These are phyloP conservation scores for Fraxinus angustifolia DNA, from an alignment of 305 asterid species.

Conservation along the genomic window DNA sequence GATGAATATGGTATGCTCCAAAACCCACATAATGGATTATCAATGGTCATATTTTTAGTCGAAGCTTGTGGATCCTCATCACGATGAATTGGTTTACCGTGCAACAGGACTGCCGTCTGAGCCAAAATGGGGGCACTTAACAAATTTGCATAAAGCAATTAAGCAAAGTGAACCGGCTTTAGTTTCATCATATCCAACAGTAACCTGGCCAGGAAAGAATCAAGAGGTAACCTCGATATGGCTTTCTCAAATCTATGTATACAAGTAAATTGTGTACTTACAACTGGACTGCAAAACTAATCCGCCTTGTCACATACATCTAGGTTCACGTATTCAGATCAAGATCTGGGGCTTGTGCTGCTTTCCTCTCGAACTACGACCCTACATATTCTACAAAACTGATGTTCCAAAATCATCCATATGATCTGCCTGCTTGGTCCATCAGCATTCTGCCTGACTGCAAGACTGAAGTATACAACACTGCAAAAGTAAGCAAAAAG, in stretches of 20 bases:
- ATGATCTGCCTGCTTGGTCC: conserved; percentile 91
- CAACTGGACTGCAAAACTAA: background rate
- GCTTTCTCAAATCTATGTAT: background rate
- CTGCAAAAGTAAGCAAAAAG: conserved; percentile 66
- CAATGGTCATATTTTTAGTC: background rate
- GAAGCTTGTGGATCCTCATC: background rate
- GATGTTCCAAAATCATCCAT: conserved; percentile 50
- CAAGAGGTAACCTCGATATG: conserved; percentile 55
- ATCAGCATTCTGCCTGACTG: conserved; percentile 90
- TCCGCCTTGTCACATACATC: background rate
- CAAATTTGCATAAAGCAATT: conserved; percentile 68
- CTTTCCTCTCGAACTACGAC: conserved; percentile 78
- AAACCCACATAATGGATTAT: background rate
- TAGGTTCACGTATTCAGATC: conserved; percentile 76
- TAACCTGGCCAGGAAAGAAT: conserved; percentile 59
- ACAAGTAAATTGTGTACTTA: background rate
- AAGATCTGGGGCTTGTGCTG: conserved; percentile 67
- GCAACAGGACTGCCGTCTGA: conserved; percentile 53
- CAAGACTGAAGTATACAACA: conserved; percentile 76
- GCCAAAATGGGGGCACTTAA: conserved; percentile 76
- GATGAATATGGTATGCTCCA: conserved; percentile 66
- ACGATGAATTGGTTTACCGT: background rate
- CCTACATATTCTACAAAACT: conserved; percentile 46
- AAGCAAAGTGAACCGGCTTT: conserved; percentile 76
- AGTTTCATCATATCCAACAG: conserved; percentile 67